Evolutionary conservation across 495 filamentous ascomycete genomes (phyloP), one percentile per base, ranked within the genome.

Genomic region (Neurospora sp.): DNA sequence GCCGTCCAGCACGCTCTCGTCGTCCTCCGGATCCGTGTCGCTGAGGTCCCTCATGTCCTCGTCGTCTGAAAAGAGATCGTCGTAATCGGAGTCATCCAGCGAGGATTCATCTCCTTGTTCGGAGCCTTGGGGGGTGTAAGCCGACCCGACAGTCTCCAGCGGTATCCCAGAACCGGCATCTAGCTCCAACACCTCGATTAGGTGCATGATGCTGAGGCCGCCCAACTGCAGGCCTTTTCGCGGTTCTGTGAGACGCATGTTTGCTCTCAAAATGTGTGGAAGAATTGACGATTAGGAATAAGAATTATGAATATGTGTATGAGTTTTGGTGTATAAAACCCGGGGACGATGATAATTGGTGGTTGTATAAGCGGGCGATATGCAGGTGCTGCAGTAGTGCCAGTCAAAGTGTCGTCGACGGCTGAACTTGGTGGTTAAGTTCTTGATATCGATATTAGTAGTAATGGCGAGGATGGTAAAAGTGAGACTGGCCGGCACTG

Each of bases 181-280:
- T 15, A 73, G 72, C 62, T 73, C 72, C 48, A 73, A 21, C 62
- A 73, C 62, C 62, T 73, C 62, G 36, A 73, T 73, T 15, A 39
- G 59, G 62, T 40, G 39, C 59, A 70, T 73, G 62, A 73, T 73
- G 62, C 31, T 36, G 31, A 71, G 39, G 31, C n/a, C 8, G 70
- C 70, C 42, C 38, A 42, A 0, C 28, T 66, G 54, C 28, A 66
- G 5, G 54, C 28, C 54, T 66, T 66, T 66, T 28, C 28, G 24
- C 0, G 54, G 54, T 2, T 66, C 54, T 0, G 54, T 66, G 1
- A 66, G 54, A 66, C 54, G 54, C 54, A 66, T 66, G 15, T 17
- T 66, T 34, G 45, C 45, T 24, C n/a, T 54, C 21, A n/a, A 54
- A 54, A 24, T 54, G 21, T 59, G 48, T n/a, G 24, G 24, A 8